phyloP scores from a whole-genome alignment of 2,329 filamentous ascomycete species.

The Diaporthe aspalathi region DNA sequence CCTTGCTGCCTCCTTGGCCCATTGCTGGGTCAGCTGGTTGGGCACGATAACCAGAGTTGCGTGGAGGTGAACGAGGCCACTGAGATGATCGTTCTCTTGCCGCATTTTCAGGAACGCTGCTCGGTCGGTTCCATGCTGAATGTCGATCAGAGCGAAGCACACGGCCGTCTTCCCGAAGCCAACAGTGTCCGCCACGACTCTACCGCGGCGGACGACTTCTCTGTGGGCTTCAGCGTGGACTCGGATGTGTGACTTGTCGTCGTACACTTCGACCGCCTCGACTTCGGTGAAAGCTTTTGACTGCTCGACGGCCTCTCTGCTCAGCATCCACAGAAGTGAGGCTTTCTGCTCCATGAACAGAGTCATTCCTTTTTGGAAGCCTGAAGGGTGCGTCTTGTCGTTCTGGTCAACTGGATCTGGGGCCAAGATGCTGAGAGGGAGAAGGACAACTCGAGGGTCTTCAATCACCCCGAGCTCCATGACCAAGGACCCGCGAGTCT shows the following conservation, averaged over 20 bases:
- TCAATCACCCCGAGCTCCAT: slow-evolving; percentile 36
- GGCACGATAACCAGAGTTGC: slow-evolving; percentile 56
- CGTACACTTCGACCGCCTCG: slow-evolving; percentile 53
- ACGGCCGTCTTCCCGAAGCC: slow-evolving; percentile 59
- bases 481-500: slow-evolving; percentile 25
- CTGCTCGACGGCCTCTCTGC: slow-evolving; percentile 40
- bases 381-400: slow-evolving; percentile 9
- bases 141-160: slow-evolving; percentile 52
- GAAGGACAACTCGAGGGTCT: slow-evolving; percentile 23
- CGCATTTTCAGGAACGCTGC: slow-evolving; percentile 41
- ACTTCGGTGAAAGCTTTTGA: slow-evolving; percentile 43
- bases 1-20: slow-evolving; percentile 48
- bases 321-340: slow-evolving; percentile 45
- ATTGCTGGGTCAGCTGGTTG: slow-evolving; percentile 54
- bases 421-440: not conserved
- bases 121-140: slow-evolving; percentile 43
- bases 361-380: slow-evolving; percentile 29
- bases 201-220: slow-evolving; percentile 47
- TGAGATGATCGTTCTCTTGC: slow-evolving; percentile 27
- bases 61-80: slow-evolving; percentile 45
- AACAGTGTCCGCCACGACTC: slow-evolving; percentile 57
- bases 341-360: slow-evolving; percentile 43
- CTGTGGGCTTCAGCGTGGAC: slow-evolving; percentile 29
- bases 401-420: not conserved
- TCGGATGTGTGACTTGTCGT: slow-evolving; percentile 1